Evolutionary conservation across 352 stramenopile species (phyloP).

Genomic region (Nannochloropsis limnetica): DNA sequence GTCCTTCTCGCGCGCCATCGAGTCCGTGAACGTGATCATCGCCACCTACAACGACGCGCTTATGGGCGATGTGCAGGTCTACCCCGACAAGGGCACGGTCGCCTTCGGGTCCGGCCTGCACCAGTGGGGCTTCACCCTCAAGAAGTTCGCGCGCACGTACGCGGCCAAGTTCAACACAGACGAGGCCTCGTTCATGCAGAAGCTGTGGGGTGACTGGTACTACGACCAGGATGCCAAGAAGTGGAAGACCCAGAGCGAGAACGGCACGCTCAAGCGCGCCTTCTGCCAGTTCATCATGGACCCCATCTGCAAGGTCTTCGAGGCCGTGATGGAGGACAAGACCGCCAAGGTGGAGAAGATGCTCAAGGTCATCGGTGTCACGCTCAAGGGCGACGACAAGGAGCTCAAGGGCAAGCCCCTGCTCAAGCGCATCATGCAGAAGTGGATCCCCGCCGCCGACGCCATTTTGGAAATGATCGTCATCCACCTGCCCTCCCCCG

Average conservation of each 20-base stretch:
- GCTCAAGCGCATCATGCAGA: conserved; percentile 97
- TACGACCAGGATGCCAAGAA: conserved; percentile 86
- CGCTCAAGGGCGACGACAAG: conserved; percentile 91
- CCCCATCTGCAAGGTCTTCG: conserved; percentile 98
- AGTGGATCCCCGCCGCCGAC: conserved; percentile 96
- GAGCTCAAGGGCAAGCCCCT: conserved; percentile 89
- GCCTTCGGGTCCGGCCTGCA: conserved; percentile 98
- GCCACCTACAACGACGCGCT: conserved; percentile 96
- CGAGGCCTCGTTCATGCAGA: conserved; percentile 98
- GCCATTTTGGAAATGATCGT: conserved; percentile 99
- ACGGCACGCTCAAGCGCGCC: conserved; percentile 79
- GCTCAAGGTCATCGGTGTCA: conserved; percentile 92
- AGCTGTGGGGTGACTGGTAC: conserved; percentile 99
- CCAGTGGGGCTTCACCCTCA: conserved; percentile 99
- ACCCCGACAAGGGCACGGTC: conserved; percentile 94
- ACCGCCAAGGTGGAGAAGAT: conserved; percentile 85
- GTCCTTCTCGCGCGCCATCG: conserved; percentile 92
- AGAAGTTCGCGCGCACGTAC: conserved; percentile 97
- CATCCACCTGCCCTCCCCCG: conserved; percentile 92
- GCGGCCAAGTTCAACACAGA: conserved; percentile 96
- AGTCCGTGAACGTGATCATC: conserved; percentile 99
- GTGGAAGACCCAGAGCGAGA: conserved; percentile 88
- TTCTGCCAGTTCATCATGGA: conserved; percentile 99
- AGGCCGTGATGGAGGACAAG: conserved; percentile 99
- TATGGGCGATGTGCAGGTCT: conserved; percentile 92